Conservation (phyloP, 345 rosid species). For the Citrus sinensis region DVS_A1.0 CM039167.1:15728001-15728500, state of each 20-base stretch:
- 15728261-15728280: constrained; percentile 61
- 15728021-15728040: constrained; percentile 19
- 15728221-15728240: constrained; percentile 63
- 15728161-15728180: constrained; percentile 52
- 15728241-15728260: constrained; percentile 74
- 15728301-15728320: constrained; percentile 37
- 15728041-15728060: constrained; percentile 7
- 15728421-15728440: background rate
- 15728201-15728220: constrained; percentile 27
- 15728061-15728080: constrained; percentile 15
- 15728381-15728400: background rate
- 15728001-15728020: constrained; percentile 22
- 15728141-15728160: constrained; percentile 44
- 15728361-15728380: background rate
- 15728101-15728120: constrained; percentile 20
- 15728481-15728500: background rate
- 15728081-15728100: background rate
- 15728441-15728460: constrained; percentile 5
- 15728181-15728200: constrained; percentile 41
- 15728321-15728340: background rate
- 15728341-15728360: background rate
- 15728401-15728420: background rate
- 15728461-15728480: background rate
- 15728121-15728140: constrained; percentile 38
- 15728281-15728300: constrained; percentile 59